phyloP scores from a whole-genome alignment of 2,329 filamentous ascomycete species.

The Chrysosporium keratinophilum region DNA sequence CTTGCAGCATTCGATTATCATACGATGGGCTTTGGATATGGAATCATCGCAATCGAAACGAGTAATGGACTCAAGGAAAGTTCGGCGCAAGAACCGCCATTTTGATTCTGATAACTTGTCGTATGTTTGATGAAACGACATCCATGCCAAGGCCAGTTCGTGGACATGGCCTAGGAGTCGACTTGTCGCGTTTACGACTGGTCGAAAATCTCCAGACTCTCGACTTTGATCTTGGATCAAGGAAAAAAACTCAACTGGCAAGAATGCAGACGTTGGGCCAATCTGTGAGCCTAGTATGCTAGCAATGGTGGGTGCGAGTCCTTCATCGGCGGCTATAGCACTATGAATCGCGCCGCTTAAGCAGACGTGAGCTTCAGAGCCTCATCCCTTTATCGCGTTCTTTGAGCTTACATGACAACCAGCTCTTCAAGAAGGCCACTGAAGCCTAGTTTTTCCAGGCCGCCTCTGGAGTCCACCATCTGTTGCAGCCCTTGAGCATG shows the following conservation, averaged over 20 bases:
- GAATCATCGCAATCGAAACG: neutral
- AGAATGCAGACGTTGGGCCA: neutral
- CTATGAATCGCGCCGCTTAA: neutral
- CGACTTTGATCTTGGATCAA: neutral
- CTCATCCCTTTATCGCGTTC: neutral
- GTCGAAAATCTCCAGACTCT: neutral
- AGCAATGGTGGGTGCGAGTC: neutral
- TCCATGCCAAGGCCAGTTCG: neutral
- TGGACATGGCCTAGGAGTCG: neutral
- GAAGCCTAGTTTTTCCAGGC: conserved; percentile 7
- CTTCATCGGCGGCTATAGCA: neutral
- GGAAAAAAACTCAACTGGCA: conserved; percentile 1
- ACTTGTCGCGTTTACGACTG: neutral
- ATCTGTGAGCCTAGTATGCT: neutral
- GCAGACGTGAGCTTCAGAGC: neutral
- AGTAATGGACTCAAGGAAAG: neutral
- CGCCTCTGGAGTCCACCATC: conserved; percentile 8
- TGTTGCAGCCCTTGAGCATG: conserved; percentile 7
- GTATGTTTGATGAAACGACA: neutral
- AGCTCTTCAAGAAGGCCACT: conserved; percentile 10
- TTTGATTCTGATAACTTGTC: neutral
- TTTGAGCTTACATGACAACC: conserved; percentile 10
- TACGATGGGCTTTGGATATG: neutral
- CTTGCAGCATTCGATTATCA: conserved; percentile 6
- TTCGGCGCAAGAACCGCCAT: neutral